These are phyloP conservation scores for Huiozyma sinensis DNA, from an alignment of 805 yeast genomes.

Conservation along the genomic window DNA sequence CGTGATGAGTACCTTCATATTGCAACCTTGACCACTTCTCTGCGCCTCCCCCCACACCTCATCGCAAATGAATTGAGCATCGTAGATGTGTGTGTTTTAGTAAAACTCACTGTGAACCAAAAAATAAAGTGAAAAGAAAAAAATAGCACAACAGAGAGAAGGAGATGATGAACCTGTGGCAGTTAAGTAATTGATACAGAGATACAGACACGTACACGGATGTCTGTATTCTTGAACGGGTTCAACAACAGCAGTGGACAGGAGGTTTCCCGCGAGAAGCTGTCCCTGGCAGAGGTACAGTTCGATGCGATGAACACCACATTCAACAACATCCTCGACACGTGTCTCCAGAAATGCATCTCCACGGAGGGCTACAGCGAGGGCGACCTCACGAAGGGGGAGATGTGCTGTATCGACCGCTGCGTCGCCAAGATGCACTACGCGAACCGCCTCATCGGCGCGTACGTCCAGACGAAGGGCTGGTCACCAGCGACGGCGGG, in stretches of 20 bases:
- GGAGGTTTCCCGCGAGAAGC: constrained; percentile 47
- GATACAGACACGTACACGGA: constrained; percentile 14
- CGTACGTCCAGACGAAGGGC: constrained; percentile 34
- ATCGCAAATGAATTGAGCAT: background rate
- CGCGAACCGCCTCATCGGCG: constrained; percentile 57
- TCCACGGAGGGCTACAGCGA: constrained; percentile 74
- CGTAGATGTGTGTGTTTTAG: background rate
- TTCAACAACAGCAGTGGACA: constrained; percentile 27
- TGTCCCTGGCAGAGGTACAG: constrained; percentile 57
- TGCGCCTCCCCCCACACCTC: background rate
- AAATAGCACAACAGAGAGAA: background rate
- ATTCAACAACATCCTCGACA: constrained; percentile 42
- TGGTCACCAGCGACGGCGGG: constrained; percentile 33
- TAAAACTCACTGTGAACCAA: background rate
- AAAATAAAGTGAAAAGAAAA: too few species aligned
- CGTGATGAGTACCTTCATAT: constrained; percentile 52
- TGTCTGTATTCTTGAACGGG: constrained; percentile 53
- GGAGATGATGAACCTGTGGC: background rate
- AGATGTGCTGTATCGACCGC: constrained; percentile 68
- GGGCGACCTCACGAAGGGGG: constrained; percentile 76
- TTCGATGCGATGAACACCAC: constrained; percentile 52
- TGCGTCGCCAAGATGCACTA: constrained; percentile 77
- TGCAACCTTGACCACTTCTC: background rate
- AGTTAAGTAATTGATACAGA: background rate
- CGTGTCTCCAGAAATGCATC: constrained; percentile 70